A percentile compares a stretch with the other conserved stretches of the same genome.
phyloP scores from a whole-genome alignment of 2,329 filamentous ascomycete species.

The Plectosphaerella cucumerina region DNA sequence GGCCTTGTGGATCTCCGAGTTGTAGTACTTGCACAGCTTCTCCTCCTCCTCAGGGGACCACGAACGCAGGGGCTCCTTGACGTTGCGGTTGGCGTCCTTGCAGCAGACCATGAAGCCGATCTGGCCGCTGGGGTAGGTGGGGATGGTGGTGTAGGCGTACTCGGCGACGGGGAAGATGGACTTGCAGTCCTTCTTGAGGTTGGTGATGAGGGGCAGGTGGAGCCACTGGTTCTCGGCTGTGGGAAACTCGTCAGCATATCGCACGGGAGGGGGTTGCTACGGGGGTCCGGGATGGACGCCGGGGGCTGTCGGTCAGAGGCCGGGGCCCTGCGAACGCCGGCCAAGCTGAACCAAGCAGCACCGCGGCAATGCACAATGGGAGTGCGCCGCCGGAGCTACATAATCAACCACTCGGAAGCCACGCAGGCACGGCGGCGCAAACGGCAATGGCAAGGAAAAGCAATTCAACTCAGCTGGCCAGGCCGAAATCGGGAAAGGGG shows the following conservation, averaged over 20 bases:
- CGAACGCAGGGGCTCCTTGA: slow-evolving; percentile 77
- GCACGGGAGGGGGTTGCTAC: not conserved
- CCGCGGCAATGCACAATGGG: no score
- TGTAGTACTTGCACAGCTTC: slow-evolving; percentile 94
- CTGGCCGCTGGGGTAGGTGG: slow-evolving; percentile 97
- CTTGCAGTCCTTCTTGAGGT: slow-evolving; percentile 95
- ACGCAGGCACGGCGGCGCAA: not conserved
- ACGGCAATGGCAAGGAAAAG: not conserved
- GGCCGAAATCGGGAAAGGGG: not conserved
- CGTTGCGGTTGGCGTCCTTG: slow-evolving; percentile 83
- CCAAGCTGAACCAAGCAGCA: no score
- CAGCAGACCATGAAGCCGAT: slow-evolving; percentile 99
- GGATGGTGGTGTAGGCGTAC: slow-evolving; percentile 99
- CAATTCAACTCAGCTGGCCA: not conserved
- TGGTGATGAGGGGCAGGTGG: slow-evolving; percentile 86
- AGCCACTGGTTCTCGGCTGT: slow-evolving; percentile 99
- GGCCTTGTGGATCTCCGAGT: slow-evolving; percentile 91
- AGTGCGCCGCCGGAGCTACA: not conserved
- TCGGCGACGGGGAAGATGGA: slow-evolving; percentile 97
- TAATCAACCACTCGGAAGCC: not conserved
- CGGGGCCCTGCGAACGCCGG: no score
- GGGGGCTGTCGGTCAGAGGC: no score
- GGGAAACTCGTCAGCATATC: not conserved
- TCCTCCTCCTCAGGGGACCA: slow-evolving; percentile 88
- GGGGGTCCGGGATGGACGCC: no score